Conservation (phyloP, 2,329 filamentous ascomycete species). For the Dothistroma pini region DNA sequence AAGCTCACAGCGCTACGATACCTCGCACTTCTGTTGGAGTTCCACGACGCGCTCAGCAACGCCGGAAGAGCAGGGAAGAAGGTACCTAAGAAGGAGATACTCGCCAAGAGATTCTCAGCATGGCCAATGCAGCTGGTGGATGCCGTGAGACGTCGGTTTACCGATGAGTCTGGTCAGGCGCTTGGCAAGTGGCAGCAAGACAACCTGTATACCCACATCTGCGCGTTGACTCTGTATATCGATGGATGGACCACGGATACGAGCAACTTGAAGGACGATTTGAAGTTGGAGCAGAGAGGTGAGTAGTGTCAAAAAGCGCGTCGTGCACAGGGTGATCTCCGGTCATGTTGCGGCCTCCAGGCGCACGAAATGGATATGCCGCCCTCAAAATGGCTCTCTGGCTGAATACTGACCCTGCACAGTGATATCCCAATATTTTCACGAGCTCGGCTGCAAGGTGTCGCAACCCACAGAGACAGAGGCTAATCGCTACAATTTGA, state of each 20-base stretch:
- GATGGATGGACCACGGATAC: constrained; percentile 72
- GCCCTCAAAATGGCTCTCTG: background rate
- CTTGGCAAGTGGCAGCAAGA: constrained; percentile 71
- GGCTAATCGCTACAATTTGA: constrained; percentile 50
- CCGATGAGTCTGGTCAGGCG: constrained; percentile 51
- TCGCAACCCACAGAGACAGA: constrained; percentile 46
- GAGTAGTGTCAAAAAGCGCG: background rate
- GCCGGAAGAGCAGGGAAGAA: constrained; percentile 37
- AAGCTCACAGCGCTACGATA: constrained; percentile 50
- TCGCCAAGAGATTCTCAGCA: constrained; percentile 54
- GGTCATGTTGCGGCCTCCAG: background rate
- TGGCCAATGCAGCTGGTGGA: constrained; percentile 61
- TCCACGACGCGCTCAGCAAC: constrained; percentile 40
- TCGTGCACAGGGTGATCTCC: background rate
- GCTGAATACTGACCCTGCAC: background rate
- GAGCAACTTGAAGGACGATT: constrained; percentile 64
- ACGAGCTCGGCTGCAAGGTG: constrained; percentile 69
- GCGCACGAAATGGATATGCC: background rate
- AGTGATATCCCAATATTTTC: constrained; percentile 63
- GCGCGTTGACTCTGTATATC: constrained; percentile 65
- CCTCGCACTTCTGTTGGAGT: constrained; percentile 47
- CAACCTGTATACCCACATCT: constrained; percentile 69
- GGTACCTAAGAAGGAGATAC: constrained; percentile 60
- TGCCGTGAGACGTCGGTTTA: constrained; percentile 66
- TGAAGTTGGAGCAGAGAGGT: constrained; percentile 66